A percentile compares a stretch with the other conserved stretches of the same genome.
Evolutionary conservation across 1,139 yeast genomes (phyloP).

Genomic region (Pichia sp.): DNA sequence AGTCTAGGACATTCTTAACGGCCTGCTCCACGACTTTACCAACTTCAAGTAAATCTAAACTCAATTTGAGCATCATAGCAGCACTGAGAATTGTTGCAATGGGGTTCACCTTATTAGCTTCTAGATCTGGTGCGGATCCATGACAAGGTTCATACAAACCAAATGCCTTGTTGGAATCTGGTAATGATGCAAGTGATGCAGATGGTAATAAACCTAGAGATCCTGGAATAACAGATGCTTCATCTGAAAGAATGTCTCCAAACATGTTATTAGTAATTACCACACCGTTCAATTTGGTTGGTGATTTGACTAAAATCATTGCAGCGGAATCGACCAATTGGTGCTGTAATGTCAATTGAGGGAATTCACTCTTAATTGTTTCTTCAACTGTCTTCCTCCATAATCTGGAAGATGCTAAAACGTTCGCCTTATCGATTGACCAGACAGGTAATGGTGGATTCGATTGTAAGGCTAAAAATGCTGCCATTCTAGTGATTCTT

Average conservation of each 20-base stretch:
- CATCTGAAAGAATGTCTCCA: conserved; percentile 96
- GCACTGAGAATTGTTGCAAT: conserved; percentile 90
- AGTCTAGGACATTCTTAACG: conserved; percentile 71
- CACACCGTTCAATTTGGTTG: conserved; percentile 85
- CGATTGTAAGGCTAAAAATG: conserved; percentile 87
- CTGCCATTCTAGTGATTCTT: conserved; percentile 97
- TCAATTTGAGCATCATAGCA: conserved; percentile 93
- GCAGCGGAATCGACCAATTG: conserved; percentile 98
- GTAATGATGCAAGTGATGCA: conserved; percentile 91
- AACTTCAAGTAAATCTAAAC: conserved; percentile 72
- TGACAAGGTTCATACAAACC: conserved; percentile 98
- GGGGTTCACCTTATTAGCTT: conserved; percentile 84
- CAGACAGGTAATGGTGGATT: conserved; percentile 90
- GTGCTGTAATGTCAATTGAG: conserved; percentile 76
- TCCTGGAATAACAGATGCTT: conserved; percentile 96
- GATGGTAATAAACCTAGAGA: conserved; percentile 93
- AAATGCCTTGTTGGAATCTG: conserved; percentile 87
- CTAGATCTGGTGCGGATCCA: conserved; percentile 96
- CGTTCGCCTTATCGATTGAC: conserved; percentile 97
- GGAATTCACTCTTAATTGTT: conserved; percentile 81
- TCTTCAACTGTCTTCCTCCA: conserved; percentile 93
- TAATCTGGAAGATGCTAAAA: conserved; percentile 87
- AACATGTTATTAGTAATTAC: conserved; percentile 93
- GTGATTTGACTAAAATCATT: conserved; percentile 88
- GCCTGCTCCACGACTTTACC: conserved; percentile 89